These are phyloP conservation scores for Trichoderma polysporum DNA, from an alignment of 2,329 filamentous ascomycete species.

Conservation along the genomic window DNA sequence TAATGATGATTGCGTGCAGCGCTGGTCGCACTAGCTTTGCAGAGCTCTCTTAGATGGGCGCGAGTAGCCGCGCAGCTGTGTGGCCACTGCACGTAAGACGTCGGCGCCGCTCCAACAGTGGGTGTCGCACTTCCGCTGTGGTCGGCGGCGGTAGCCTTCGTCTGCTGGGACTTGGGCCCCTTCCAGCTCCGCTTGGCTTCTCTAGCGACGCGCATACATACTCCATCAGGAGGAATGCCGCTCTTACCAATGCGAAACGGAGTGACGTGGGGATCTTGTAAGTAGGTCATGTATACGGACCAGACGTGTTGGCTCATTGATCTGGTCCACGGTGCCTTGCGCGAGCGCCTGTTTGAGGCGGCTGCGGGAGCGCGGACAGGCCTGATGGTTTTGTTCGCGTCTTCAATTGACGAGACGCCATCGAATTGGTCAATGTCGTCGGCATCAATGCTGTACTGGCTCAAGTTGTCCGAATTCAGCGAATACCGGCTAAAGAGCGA, in stretches of 20 bases:
- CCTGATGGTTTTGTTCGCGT: slow-evolving; percentile 36
- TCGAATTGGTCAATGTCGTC: slow-evolving; percentile 30
- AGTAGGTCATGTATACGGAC: slow-evolving; percentile 63
- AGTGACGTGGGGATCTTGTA: slow-evolving; percentile 66
- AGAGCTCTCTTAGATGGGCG: slow-evolving; percentile 61
- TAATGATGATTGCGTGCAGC: slow-evolving; percentile 45
- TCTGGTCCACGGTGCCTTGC: slow-evolving; percentile 62
- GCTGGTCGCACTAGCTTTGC: slow-evolving; percentile 53
- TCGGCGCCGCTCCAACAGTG: slow-evolving; percentile 44
- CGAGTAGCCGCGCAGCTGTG: slow-evolving; percentile 64
- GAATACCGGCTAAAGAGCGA: slow-evolving; percentile 60
- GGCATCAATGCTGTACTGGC: slow-evolving; percentile 50
- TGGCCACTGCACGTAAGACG: slow-evolving; percentile 60
- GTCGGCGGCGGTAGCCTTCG: slow-evolving; percentile 27
- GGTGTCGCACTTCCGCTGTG: slow-evolving; percentile 58
- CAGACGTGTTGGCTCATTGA: slow-evolving; percentile 66
- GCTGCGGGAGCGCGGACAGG: background rate
- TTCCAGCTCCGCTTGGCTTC: slow-evolving; percentile 67
- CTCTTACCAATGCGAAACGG: slow-evolving; percentile 64
- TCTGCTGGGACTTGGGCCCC: slow-evolving; percentile 50
- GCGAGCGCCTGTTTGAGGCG: slow-evolving; percentile 9
- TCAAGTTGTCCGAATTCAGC: slow-evolving; percentile 54
- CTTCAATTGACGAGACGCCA: slow-evolving; percentile 30
- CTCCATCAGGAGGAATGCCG: slow-evolving; percentile 63
- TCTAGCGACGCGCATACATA: slow-evolving; percentile 64